phyloP scores from a whole-genome alignment of 768 basidiomycete species.

The Roridomyces roridus region DNA sequence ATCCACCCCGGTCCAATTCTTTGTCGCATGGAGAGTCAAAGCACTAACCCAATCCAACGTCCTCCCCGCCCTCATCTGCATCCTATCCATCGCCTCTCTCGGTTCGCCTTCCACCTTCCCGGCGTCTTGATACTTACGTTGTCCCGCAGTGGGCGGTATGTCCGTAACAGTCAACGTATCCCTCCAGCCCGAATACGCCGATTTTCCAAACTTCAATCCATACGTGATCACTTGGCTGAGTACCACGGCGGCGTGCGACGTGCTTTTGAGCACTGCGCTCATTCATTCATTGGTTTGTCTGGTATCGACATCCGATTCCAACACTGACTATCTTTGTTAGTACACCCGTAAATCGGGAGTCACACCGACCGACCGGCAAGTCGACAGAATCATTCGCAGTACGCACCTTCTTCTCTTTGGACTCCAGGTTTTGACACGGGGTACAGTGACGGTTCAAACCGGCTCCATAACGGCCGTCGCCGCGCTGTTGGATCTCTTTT shows the following conservation, averaged over 20 bases:
- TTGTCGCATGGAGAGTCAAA: conserved; percentile 20
- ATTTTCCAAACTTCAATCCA: conserved; percentile 2
- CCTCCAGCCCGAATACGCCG: conserved; percentile 1
- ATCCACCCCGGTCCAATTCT: conserved; percentile 26
- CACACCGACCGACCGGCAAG: conserved; percentile 9
- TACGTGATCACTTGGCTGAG: conserved; percentile 18
- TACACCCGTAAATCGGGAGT: conserved; percentile 10
- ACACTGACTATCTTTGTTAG: too few species aligned
- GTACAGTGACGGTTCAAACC: conserved; percentile 17
- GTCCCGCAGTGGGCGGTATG: conserved; percentile 10
- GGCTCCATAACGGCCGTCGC: conserved; percentile 13
- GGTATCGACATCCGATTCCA: too few species aligned
- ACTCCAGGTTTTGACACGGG: too few species aligned
- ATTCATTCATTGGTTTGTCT: conserved; percentile 21
- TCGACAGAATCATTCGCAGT: conserved; percentile 22
- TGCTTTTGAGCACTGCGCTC: conserved; percentile 18
- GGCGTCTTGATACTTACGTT: not conserved
- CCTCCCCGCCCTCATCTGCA: not conserved
- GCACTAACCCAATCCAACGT: not conserved
- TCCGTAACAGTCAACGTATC: conserved; percentile 6
- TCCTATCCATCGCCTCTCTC: conserved; percentile 8
- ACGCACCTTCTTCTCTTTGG: too few species aligned
- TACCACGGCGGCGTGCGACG: conserved; percentile 14
- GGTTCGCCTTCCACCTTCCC: not conserved
- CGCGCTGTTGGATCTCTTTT: conserved; percentile 11